A percentile compares a stretch with the other conserved stretches of the same genome.
Evolutionary conservation across 2,329 filamentous ascomycete species (phyloP).

Genomic region (Arthroderma uncinatum): DNA sequence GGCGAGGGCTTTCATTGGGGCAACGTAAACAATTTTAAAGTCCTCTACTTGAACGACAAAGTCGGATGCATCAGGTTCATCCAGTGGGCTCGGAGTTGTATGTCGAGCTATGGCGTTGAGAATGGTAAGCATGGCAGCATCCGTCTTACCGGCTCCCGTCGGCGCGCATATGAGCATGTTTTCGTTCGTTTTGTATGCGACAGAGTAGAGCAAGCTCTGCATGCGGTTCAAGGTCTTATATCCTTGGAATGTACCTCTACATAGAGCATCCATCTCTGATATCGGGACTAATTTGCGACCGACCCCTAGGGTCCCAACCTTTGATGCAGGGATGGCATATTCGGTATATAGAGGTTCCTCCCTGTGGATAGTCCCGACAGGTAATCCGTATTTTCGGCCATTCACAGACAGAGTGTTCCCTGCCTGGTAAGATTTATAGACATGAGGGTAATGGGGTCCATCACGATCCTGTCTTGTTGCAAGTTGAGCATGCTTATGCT

Average conservation of each 20-base stretch:
- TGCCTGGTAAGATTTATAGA: constrained; percentile 72
- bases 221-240: constrained; percentile 93
- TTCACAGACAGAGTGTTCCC: constrained; percentile 73
- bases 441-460: constrained; percentile 77
- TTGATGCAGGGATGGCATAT: constrained; percentile 70
- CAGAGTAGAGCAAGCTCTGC: constrained; percentile 92
- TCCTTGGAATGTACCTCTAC: constrained; percentile 80
- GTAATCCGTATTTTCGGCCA: constrained; percentile 74
- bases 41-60: constrained; percentile 76
- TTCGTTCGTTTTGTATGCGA: constrained; percentile 90
- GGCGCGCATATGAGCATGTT: constrained; percentile 99
- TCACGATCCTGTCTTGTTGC: constrained; percentile 58
- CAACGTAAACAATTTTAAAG: constrained; percentile 98
- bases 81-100: constrained; percentile 64
- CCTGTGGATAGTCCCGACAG: constrained; percentile 58
- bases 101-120: constrained; percentile 85
- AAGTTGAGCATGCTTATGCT: constrained; percentile 69
- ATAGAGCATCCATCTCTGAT: constrained; percentile 74
- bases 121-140: constrained; percentile 94
- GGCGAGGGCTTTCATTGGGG: constrained; percentile 96
- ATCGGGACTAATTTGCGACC: constrained; percentile 70
- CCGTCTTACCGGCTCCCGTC: constrained; percentile 96
- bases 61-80: constrained; percentile 60
- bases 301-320: constrained; percentile 60
- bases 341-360: constrained; percentile 79